Percentiles rank a stretch among this genome's conserved stretches.
These are phyloP conservation scores for Cucumis cinereus DNA, from an alignment of 306 rosid species.

Conservation along the genomic window DNA sequence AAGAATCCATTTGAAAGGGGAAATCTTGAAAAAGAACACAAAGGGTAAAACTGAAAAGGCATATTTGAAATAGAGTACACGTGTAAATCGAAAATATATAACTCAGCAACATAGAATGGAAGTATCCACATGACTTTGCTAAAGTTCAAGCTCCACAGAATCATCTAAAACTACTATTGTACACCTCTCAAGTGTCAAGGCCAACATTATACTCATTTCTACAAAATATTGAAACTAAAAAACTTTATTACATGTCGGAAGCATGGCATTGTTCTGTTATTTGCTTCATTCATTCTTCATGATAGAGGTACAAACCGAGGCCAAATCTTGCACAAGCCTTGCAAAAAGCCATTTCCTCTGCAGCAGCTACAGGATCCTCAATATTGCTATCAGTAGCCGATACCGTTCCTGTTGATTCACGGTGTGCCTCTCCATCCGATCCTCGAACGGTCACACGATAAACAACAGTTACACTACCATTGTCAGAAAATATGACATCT, in stretches of 20 bases:
- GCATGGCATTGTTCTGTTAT: not conserved
- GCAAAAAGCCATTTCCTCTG: conserved; percentile 94
- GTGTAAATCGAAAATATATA: not conserved
- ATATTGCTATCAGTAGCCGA: conserved; percentile 33
- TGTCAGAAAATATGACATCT: conserved; percentile 89
- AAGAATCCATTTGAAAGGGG: not conserved
- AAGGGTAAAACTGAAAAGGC: not conserved
- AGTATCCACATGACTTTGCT: not conserved
- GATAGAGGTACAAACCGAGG: conserved; percentile 88
- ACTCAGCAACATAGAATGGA: not conserved
- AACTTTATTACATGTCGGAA: not conserved
- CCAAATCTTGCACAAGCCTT: conserved; percentile 97
- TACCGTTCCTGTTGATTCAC: conserved; percentile 85
- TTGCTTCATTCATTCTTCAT: conserved; percentile 40
- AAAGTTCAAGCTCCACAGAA: not conserved
- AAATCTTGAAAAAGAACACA: not conserved
- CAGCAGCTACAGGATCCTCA: conserved; percentile 81
- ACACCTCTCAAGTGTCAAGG: not conserved
- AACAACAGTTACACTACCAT: conserved; percentile 83
- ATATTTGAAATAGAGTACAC: not conserved
- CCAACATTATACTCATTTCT: not conserved
- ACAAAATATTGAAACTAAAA: not conserved
- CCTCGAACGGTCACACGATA: conserved; percentile 88
- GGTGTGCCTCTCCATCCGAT: conserved; percentile 98
- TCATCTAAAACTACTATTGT: not conserved